These are phyloP conservation scores for Bruguiera sexangula DNA, from an alignment of 345 rosid species.

Conservation along the genomic window DNA sequence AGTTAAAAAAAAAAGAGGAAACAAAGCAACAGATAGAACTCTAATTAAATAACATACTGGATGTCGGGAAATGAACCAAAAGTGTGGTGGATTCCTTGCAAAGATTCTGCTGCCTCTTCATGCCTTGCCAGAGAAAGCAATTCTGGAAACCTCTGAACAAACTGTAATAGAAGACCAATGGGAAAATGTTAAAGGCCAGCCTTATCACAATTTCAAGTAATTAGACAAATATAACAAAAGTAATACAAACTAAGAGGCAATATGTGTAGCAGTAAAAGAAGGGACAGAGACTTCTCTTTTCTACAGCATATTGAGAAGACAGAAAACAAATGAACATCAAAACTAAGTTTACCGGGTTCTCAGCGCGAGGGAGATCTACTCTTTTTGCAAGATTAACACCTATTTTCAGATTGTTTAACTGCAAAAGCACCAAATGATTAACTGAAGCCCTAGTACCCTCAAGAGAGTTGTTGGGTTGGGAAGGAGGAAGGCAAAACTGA, in stretches of 20 bases:
- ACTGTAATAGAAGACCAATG: slow-evolving; percentile 40
- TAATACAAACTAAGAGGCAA: background rate
- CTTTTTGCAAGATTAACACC: slow-evolving; percentile 98
- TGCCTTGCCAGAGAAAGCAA: slow-evolving; percentile 93
- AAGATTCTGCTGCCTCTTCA: slow-evolving; percentile 99
- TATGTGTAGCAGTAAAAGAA: background rate
- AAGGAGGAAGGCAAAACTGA: background rate
- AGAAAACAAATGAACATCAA: background rate
- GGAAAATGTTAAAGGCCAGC: background rate
- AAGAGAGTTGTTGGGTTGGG: background rate
- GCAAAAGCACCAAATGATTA: slow-evolving; percentile 16
- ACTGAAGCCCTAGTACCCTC: background rate
- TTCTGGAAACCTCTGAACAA: slow-evolving; percentile 97
- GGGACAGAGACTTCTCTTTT: background rate
- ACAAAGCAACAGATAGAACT: background rate
- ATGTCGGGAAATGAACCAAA: slow-evolving; percentile 50
- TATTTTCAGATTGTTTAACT: slow-evolving; percentile 96
- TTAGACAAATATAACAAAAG: background rate
- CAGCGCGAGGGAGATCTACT: slow-evolving; percentile 99
- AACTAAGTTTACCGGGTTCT: slow-evolving; percentile 64
- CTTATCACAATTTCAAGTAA: background rate
- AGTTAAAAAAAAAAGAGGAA: background rate
- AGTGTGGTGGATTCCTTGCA: slow-evolving; percentile 92
- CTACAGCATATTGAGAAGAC: background rate
- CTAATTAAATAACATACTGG: slow-evolving; percentile 56